phyloP scores from a whole-genome alignment of 1,284 basidiomycete genomes.

The Cryptococcus maquisensis region DNA sequence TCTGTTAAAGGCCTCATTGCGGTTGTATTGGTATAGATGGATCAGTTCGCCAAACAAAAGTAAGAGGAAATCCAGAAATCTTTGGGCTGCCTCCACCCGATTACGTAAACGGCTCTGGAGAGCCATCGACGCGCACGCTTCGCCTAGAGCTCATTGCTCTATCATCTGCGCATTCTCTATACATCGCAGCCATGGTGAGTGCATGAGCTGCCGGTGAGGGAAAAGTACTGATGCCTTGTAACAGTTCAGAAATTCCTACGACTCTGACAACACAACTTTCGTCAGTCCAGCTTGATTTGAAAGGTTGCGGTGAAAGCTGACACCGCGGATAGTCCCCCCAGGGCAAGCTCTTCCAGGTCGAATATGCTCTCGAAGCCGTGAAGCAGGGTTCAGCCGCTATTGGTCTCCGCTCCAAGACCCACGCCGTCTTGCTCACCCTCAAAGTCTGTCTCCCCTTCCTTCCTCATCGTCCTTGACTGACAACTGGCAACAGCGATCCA shows the following conservation, averaged over 20 bases:
- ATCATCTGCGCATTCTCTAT: neutral
- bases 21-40: neutral
- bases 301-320: neutral
- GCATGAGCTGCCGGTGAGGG: neutral
- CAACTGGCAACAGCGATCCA: constrained; percentile 68
- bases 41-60: neutral
- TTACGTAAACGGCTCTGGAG: neutral
- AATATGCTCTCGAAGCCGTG: constrained; percentile 98
- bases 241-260: constrained; percentile 91
- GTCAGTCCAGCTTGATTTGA: constrained; percentile 18
- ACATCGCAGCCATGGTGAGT: neutral
- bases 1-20: constrained; percentile 45
- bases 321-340: constrained; percentile 36
- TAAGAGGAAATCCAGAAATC: constrained; percentile 1
- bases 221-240: constrained; percentile 1
- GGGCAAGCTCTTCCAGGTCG: constrained; percentile 68
- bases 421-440: constrained; percentile 86
- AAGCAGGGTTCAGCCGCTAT: constrained; percentile 99
- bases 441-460: constrained; percentile 59
- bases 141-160: neutral
- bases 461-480: neutral
- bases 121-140: neutral
- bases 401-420: constrained; percentile 89
- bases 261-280: constrained; percentile 95
- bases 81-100: constrained; percentile 8